Conservation (phyloP, 768 basidiomycete genomes). For the Termitomyces sp. region DNA sequence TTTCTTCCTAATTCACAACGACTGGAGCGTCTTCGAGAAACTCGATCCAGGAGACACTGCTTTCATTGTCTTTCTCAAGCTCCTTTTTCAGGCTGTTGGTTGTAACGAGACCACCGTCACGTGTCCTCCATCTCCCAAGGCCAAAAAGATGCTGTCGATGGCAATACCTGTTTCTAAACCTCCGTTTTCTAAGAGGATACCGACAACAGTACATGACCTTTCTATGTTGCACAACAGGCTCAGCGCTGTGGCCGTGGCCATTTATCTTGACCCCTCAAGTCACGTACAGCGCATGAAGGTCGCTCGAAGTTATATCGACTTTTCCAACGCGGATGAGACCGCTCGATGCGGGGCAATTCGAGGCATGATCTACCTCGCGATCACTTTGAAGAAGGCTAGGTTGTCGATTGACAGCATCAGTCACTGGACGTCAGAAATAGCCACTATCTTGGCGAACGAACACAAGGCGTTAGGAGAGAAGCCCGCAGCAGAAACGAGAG, state of each 20-base stretch:
- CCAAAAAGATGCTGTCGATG: conserved; percentile 67
- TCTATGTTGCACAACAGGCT: conserved; percentile 83
- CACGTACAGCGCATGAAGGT: conserved; percentile 52
- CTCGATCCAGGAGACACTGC: conserved; percentile 59
- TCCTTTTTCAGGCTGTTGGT: conserved; percentile 60
- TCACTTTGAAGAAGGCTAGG: conserved; percentile 50
- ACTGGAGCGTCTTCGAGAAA: conserved; percentile 47
- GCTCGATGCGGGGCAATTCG: conserved; percentile 71
- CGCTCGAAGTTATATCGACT: conserved; percentile 62
- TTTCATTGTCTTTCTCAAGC: conserved; percentile 76
- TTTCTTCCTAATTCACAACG: conserved; percentile 53
- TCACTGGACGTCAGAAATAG: conserved; percentile 63
- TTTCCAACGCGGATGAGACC: conserved; percentile 55
- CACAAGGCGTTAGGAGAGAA: conserved; percentile 25
- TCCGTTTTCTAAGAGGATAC: conserved; percentile 49
- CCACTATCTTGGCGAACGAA: conserved; percentile 49
- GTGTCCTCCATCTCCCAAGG: conserved; percentile 32
- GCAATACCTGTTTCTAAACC: conserved; percentile 69
- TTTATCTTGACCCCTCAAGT: conserved; percentile 54
- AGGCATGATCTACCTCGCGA: conserved; percentile 65
- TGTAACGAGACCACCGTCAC: conserved; percentile 22
- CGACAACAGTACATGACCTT: conserved; percentile 48
- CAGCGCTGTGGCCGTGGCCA: conserved; percentile 62
- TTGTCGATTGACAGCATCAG: conserved; percentile 48
- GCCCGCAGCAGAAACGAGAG: background rate